Conservation (phyloP, 1,284 basidiomycete species). For the Microbotryomycetes sp. region DNA sequence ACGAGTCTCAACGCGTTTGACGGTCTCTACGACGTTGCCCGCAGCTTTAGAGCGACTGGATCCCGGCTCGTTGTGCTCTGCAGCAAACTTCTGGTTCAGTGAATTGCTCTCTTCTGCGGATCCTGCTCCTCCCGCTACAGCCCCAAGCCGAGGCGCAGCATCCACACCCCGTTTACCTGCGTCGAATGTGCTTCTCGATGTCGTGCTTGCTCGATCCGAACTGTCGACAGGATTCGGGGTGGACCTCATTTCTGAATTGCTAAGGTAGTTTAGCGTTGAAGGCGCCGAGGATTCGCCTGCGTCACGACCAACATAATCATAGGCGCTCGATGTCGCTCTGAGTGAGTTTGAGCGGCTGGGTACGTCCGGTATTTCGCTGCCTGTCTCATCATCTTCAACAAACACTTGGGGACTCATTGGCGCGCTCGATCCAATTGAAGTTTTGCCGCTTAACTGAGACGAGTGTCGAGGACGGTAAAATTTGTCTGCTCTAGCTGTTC, state of each 20-base stretch:
- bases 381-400: slow-evolving; percentile 7
- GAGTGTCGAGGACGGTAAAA: slow-evolving; percentile 35
- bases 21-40: background rate
- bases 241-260: background rate
- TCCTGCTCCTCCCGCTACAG: no score
- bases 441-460: slow-evolving; percentile 25
- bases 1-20: slow-evolving; percentile 18
- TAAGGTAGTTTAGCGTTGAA: background rate
- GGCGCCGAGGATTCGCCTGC: background rate
- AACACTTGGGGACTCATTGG: slow-evolving; percentile 1
- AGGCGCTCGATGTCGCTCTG: background rate
- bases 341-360: background rate
- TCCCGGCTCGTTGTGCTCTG: no score
- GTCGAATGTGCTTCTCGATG: background rate
- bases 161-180: background rate
- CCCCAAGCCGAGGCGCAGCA: background rate
- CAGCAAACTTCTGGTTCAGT: no score
- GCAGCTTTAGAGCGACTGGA: no score
- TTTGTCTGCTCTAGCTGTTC: slow-evolving; percentile 8
- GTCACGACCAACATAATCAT: no score
- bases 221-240: background rate
- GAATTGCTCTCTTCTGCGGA: no score
- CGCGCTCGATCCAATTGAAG: slow-evolving; percentile 5
- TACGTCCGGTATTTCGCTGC: background rate
- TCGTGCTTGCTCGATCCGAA: background rate